Conservation (phyloP, 768 basidiomycete genomes). For the Sutorius australiensis region DNA sequence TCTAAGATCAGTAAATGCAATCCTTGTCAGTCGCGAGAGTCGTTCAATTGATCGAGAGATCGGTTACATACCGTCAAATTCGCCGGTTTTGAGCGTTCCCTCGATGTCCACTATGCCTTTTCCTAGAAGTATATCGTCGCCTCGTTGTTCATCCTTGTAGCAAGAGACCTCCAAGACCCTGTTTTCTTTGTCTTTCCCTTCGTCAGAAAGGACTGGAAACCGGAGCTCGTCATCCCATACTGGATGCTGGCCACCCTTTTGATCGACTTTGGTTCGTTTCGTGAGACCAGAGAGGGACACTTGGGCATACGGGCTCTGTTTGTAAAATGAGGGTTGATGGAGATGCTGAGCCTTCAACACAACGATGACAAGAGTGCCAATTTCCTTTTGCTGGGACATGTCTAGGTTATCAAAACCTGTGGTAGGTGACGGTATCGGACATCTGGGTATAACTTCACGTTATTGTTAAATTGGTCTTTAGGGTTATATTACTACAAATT, state of each 20-base stretch:
- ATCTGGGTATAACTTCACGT: not conserved
- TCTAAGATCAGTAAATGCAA: constrained; percentile 40
- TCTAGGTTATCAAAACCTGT: not conserved
- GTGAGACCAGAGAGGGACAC: constrained; percentile 55
- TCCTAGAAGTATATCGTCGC: constrained; percentile 72
- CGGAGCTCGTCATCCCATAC: constrained; percentile 90
- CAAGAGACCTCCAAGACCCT: constrained; percentile 71
- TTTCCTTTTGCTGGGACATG: constrained; percentile 39
- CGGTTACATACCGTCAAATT: constrained; percentile 76
- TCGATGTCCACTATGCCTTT: constrained; percentile 71
- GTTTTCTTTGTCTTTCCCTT: constrained; percentile 41
- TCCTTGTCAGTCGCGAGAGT: constrained; percentile 2
- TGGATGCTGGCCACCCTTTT: constrained; percentile 90
- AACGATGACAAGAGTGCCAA: constrained; percentile 83
- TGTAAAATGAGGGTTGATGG: constrained; percentile 82
- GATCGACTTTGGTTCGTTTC: constrained; percentile 68
- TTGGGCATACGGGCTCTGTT: constrained; percentile 85
- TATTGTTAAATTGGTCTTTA: not conserved
- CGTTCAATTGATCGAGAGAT: not conserved
- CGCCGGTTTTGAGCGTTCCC: constrained; percentile 77
- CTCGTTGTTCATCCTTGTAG: constrained; percentile 71
- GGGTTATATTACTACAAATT: not conserved
- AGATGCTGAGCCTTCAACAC: constrained; percentile 83
- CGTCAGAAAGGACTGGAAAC: constrained; percentile 64
- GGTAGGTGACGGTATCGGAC: not conserved